Percentiles rank a stretch among this genome's conserved stretches.
These are phyloP conservation scores for Lasiosphaeria hispida DNA, from an alignment of 495 filamentous ascomycete species.

Conservation along the genomic window DNA sequence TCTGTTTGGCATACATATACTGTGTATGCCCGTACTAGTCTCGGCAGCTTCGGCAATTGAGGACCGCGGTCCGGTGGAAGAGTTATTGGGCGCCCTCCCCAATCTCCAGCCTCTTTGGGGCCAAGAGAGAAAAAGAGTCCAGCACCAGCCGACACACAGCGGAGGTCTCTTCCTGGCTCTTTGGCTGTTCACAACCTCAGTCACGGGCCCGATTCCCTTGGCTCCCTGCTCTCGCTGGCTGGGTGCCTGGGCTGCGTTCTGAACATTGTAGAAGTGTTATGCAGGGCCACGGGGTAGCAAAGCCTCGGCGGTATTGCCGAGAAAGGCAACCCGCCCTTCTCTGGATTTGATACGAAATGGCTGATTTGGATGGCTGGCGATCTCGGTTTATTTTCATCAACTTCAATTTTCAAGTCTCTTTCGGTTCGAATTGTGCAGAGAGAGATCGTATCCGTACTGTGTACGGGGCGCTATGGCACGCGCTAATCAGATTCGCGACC, in stretches of 20 bases:
- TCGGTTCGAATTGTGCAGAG: too few species aligned
- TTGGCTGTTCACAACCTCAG: not conserved
- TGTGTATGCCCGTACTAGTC: not conserved
- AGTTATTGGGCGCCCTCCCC: conserved; percentile 1
- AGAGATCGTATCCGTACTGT: too few species aligned
- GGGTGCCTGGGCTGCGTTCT: too few species aligned
- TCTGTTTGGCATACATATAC: not conserved
- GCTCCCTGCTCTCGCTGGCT: too few species aligned
- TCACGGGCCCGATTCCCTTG: too few species aligned
- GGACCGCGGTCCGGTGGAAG: conserved; percentile 21
- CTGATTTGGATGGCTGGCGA: conserved; percentile 9
- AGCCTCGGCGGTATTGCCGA: conserved; percentile 24
- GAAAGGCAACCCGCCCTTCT: conserved; percentile 25
- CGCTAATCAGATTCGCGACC: too few species aligned
- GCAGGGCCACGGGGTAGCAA: not conserved
- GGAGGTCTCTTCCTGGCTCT: not conserved
- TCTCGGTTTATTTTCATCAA: not conserved
- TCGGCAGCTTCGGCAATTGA: conserved; percentile 29
- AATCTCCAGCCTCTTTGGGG: conserved; percentile 1
- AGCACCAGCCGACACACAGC: conserved; percentile 1
- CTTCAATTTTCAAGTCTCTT: not conserved
- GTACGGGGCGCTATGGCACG: too few species aligned
- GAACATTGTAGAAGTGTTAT: too few species aligned
- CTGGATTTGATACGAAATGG: not conserved
- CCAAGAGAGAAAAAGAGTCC: not conserved